These are phyloP conservation scores for Monosporascus sp. DNA, from an alignment of 2,329 filamentous ascomycete genomes.

Conservation along the genomic window DNA sequence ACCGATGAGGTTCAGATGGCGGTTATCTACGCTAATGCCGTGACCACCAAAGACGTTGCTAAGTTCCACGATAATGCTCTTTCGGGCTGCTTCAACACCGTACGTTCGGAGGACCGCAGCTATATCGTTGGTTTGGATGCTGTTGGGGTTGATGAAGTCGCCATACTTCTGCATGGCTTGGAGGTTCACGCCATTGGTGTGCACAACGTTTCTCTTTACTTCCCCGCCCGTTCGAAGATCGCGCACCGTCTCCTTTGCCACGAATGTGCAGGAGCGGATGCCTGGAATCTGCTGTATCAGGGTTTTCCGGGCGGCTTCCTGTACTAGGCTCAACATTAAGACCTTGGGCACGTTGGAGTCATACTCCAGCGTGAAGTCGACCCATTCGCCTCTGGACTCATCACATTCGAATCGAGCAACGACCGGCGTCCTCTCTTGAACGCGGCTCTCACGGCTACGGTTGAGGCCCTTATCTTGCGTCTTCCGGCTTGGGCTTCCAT, in stretches of 20 bases:
- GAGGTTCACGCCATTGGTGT: constrained; percentile 83
- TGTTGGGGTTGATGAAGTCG: constrained; percentile 80
- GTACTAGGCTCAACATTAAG: constrained; percentile 86
- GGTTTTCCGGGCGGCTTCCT: constrained; percentile 70
- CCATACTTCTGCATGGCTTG: constrained; percentile 85
- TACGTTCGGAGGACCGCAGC: constrained; percentile 78
- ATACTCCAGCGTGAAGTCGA: constrained; percentile 79
- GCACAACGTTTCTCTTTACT: constrained; percentile 53
- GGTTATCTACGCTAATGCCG: constrained; percentile 85
- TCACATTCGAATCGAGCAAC: constrained; percentile 78
- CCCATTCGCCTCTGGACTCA: constrained; percentile 66
- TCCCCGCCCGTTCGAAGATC: constrained; percentile 45
- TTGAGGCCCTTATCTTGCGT: constrained; percentile 15
- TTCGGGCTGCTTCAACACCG: constrained; percentile 88
- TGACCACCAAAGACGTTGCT: constrained; percentile 81
- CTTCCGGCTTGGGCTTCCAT: constrained; percentile 31
- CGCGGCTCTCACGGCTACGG: constrained; percentile 55
- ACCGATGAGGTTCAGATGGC: constrained; percentile 91
- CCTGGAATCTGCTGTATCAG: constrained; percentile 83
- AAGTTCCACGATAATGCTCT: constrained; percentile 82
- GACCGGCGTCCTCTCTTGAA: constrained; percentile 60
- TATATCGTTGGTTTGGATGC: constrained; percentile 89
- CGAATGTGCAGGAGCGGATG: constrained; percentile 67
- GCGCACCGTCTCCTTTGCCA: constrained; percentile 51
- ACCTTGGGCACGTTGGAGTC: constrained; percentile 78